A percentile compares a stretch with the other conserved stretches of the same genome.
Conservation (phyloP, 2,329 filamentous ascomycete species). For the Calonectria pseudoreteaudii region DNA sequence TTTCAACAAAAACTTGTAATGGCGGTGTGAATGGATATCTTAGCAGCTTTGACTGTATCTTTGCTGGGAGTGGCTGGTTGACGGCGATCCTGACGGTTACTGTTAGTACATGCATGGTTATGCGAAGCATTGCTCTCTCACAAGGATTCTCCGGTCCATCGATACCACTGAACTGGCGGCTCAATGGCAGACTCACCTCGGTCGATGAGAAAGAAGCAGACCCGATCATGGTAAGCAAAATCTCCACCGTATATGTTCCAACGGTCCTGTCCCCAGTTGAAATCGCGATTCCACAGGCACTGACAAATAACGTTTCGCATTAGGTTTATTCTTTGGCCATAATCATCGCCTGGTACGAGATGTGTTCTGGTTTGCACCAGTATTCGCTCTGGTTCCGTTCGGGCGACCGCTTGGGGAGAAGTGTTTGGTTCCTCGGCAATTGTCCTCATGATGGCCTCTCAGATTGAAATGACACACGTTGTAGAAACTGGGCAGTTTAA, state of each 20-base stretch:
- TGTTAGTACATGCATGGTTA: not conserved
- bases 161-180: not conserved
- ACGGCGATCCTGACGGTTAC: not conserved
- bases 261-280: not conserved
- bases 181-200: not conserved
- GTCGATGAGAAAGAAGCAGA: not conserved
- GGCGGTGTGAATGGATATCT: not conserved
- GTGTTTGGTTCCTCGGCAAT: not conserved
- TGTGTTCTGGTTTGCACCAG: not conserved
- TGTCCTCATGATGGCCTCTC: not conserved
- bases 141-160: not conserved
- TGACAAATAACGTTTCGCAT: not conserved
- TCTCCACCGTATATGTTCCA: not conserved
- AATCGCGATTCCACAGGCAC: not conserved
- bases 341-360: not conserved
- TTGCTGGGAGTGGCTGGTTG: not conserved
- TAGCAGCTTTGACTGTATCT: not conserved
- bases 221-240: not conserved
- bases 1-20: not conserved
- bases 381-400: not conserved
- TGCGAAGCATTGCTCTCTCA: not conserved
- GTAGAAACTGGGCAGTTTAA: too few species aligned
- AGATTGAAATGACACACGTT: not conserved
- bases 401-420: not conserved
- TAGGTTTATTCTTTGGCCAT: not conserved